These are phyloP conservation scores for Saturnispora galanensis DNA, from an alignment of 805 yeast species.

Conservation along the genomic window DNA sequence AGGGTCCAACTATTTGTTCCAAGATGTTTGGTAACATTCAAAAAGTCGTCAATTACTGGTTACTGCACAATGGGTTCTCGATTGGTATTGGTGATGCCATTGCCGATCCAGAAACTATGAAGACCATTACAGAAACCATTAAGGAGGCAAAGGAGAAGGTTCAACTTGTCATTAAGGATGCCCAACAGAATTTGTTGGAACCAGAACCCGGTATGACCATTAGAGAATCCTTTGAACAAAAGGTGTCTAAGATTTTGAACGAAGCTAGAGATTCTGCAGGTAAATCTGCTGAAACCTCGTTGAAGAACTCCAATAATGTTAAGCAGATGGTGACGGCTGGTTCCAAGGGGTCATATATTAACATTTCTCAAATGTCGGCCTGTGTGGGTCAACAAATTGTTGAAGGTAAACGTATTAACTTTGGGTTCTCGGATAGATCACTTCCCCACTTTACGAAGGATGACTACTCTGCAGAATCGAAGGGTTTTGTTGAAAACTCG, in stretches of 20 bases:
- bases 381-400: conserved; percentile 99
- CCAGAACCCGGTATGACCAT: conserved; percentile 99
- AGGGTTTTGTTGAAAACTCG: conserved; percentile 96
- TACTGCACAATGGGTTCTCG: conserved; percentile 92
- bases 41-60: conserved; percentile 93
- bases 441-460: conserved; percentile 97
- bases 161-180: conserved; percentile 85
- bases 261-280: conserved; percentile 99
- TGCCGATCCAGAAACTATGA: conserved; percentile 96
- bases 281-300: conserved; percentile 93
- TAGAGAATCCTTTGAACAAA: conserved; percentile 96
- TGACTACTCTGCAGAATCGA: conserved; percentile 96
- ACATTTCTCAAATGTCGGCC: conserved; percentile 98
- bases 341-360: conserved; percentile 97
- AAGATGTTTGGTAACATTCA: conserved; percentile 86
- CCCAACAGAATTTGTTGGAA: conserved; percentile 77
- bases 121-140: conserved; percentile 84
- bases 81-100: conserved; percentile 99
- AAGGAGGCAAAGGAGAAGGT: conserved; percentile 90
- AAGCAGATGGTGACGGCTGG: conserved; percentile 99
- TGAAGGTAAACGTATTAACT: conserved; percentile 98
- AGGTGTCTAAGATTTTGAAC: conserved; percentile 87
- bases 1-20: conserved; percentile 87
- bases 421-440: conserved; percentile 93
- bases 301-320: conserved; percentile 90